Evolutionary conservation across 805 yeast genomes (phyloP).

Genomic region (Martiniozyma abietophila): DNA sequence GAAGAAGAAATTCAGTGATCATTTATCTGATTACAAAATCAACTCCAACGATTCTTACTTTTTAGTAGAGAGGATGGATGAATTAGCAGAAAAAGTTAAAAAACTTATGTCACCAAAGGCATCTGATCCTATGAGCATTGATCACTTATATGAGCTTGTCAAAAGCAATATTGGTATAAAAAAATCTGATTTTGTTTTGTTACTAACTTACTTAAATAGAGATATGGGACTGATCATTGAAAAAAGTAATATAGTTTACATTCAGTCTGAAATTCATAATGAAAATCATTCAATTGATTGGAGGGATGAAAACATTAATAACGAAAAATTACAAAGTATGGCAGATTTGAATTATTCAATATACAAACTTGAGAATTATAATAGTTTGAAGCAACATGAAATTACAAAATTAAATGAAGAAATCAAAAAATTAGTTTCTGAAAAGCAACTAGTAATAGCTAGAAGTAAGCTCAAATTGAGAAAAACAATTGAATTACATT

Average conservation of each 20-base stretch:
- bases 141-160: constrained; percentile 12
- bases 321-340: constrained; percentile 16
- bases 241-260: neutral
- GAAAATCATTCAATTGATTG: constrained; percentile 4
- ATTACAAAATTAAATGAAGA: constrained; percentile 7
- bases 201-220: constrained; percentile 17
- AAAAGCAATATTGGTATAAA: constrained; percentile 6
- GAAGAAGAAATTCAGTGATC: constrained; percentile 4
- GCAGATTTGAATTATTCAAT: constrained; percentile 24
- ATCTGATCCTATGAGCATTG: constrained; percentile 11
- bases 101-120: constrained; percentile 2
- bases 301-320: constrained; percentile 5
- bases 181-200: constrained; percentile 17
- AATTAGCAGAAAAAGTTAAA: constrained; percentile 10
- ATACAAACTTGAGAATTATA: constrained; percentile 14
- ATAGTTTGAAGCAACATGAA: constrained; percentile 11
- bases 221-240: constrained; percentile 8
- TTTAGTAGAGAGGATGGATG: constrained; percentile 12
- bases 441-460: constrained; percentile 16
- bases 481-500: constrained; percentile 16
- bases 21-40: constrained; percentile 9
- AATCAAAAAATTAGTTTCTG: constrained; percentile 11
- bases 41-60: constrained; percentile 15
- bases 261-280: neutral
- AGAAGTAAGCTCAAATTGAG: constrained; percentile 19